Conservation (phyloP, 352 stramenopile genomes). For the Plasmopara viticola region DNA sequence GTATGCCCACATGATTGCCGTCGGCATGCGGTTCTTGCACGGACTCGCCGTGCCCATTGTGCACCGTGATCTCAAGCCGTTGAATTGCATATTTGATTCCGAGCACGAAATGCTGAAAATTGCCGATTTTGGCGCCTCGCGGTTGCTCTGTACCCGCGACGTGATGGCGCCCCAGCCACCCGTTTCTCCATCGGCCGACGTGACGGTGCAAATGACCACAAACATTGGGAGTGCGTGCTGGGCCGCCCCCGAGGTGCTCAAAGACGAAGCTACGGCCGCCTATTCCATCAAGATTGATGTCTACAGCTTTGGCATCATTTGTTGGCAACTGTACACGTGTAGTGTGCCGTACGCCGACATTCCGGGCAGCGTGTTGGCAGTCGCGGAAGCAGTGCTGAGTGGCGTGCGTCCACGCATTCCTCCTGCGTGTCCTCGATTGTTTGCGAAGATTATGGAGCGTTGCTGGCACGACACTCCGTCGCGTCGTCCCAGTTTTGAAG, state of each 20-base stretch:
- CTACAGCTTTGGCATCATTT: constrained; percentile 83
- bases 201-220: constrained; percentile 75
- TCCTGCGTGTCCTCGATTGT: constrained; percentile 48
- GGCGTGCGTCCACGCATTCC: constrained; percentile 61
- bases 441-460: constrained; percentile 78
- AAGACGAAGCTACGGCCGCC: constrained; percentile 56
- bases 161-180: constrained; percentile 36
- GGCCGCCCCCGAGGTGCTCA: constrained; percentile 66
- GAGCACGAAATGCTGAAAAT: constrained; percentile 74
- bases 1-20: constrained; percentile 76
- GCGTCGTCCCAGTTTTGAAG: constrained; percentile 64
- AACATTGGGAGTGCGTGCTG: constrained; percentile 78
- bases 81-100: constrained; percentile 81
- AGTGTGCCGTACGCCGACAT: constrained; percentile 68
- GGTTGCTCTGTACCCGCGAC: constrained; percentile 60
- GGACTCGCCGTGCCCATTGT: constrained; percentile 68
- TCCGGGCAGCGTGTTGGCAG: constrained; percentile 63
- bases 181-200: constrained; percentile 56
- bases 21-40: constrained; percentile 78
- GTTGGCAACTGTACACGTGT: constrained; percentile 77
- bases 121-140: constrained; percentile 73
- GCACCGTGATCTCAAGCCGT: constrained; percentile 69
- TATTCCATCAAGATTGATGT: constrained; percentile 84
- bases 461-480: constrained; percentile 70
- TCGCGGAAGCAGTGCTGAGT: constrained; percentile 64